A percentile compares a stretch with the other conserved stretches of the same genome.
These are phyloP conservation scores for Citrus glauca DNA, from an alignment of 345 rosid genomes.

Conservation along the genomic window DNA sequence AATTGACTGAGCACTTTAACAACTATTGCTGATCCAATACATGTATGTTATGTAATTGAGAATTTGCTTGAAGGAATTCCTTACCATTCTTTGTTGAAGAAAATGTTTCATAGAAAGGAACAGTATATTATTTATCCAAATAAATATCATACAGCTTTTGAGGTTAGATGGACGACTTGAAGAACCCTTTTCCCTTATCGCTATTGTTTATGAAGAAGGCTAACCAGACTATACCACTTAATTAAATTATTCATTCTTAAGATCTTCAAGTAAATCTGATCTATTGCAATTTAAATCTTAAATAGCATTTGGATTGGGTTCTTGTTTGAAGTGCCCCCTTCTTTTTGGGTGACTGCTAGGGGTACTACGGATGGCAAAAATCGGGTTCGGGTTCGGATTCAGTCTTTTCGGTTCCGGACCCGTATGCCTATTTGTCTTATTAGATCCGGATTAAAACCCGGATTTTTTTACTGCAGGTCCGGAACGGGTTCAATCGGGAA, in stretches of 20 bases:
- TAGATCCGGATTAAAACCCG: too few relatives aligned
- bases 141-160: not conserved
- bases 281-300: not conserved
- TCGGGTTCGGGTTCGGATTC: too few relatives aligned
- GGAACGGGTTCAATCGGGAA: too few relatives aligned
- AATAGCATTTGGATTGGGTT: not conserved
- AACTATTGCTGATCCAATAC: constrained; percentile 6
- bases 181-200: not conserved
- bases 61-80: not conserved
- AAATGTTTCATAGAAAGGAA: constrained; percentile 4
- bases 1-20: constrained; percentile 20
- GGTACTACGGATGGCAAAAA: too few relatives aligned
- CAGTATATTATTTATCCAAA: not conserved
- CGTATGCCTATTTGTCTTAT: too few relatives aligned
- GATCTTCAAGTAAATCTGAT: not conserved
- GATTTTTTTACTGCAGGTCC: too few relatives aligned
- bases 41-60: not conserved
- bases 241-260: not conserved
- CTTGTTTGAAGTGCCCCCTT: not conserved
- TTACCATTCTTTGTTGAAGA: constrained; percentile 15
- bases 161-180: not conserved
- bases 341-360: not conserved
- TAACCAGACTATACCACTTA: not conserved
- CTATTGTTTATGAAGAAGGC: not conserved
- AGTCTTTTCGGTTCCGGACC: too few relatives aligned